These are phyloP conservation scores for Claviceps monticola DNA, from an alignment of 2,329 filamentous ascomycete species.

Conservation along the genomic window DNA sequence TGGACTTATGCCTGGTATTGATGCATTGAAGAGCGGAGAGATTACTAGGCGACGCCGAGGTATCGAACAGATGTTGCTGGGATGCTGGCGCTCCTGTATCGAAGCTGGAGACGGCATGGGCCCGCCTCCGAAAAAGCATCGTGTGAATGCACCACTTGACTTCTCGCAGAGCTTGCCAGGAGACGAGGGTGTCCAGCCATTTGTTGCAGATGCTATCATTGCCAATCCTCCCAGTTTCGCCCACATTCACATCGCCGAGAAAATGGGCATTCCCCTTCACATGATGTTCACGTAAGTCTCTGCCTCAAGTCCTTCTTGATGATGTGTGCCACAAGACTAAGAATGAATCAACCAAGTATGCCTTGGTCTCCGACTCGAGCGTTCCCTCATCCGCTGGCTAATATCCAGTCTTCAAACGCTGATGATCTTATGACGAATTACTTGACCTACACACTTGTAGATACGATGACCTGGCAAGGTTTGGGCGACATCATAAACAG, in stretches of 20 bases:
- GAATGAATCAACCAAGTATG: constrained; percentile 50
- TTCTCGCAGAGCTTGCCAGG: constrained; percentile 21
- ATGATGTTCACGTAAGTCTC: constrained; percentile 75
- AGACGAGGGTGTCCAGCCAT: constrained; percentile 39
- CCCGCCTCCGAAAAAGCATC: constrained; percentile 32
- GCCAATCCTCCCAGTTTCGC: constrained; percentile 68
- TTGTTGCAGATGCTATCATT: constrained; percentile 72
- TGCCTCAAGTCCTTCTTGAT: too few species aligned
- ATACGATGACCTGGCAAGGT: constrained; percentile 89
- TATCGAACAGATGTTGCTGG: constrained; percentile 66
- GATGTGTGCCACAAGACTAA: neutral
- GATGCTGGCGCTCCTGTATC: constrained; percentile 77
- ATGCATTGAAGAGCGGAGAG: constrained; percentile 60
- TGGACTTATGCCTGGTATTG: constrained; percentile 69
- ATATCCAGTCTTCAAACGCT: constrained; percentile 62
- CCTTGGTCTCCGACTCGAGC: constrained; percentile 77
- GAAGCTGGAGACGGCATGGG: constrained; percentile 58
- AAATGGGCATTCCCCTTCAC: constrained; percentile 59
- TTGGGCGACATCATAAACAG: constrained; percentile 83
- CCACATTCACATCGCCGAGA: constrained; percentile 62
- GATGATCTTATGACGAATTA: constrained; percentile 70
- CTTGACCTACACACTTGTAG: constrained; percentile 69
- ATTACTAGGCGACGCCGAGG: constrained; percentile 60
- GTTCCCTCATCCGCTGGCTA: constrained; percentile 77
- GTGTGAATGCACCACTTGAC: constrained; percentile 32